Base-by-base conservation (phyloP, 345 rosid species). In the Hevea brasiliensis region DNA sequence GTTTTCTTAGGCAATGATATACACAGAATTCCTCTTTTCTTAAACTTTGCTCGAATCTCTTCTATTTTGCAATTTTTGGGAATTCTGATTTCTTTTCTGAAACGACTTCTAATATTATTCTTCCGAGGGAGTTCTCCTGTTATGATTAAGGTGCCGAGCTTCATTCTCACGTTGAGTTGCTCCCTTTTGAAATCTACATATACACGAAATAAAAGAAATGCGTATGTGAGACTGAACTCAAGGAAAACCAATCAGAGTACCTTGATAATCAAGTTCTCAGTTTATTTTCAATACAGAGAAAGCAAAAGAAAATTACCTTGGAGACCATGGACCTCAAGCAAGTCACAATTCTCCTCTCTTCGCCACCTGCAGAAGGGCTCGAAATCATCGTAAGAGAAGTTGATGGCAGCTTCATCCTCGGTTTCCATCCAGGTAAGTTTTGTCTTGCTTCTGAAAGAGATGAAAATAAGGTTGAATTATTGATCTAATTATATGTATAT, bases 291-390 rank as follows among this genome's bases (percentile, higher is more conserved):
- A 15, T 5, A 3, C 15, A 27, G 7, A 11, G 37, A 29, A 8
- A 60, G 15, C 7, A 40, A 2, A 11, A n/a, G 1, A 20, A 37
- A 14, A 11, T 0, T 76, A 86, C 94, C 88, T 23, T 76, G 76
- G 63, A 89, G 72, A 64, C 37, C 37, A 32, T 87, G 79, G 42
- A 87, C 67, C 69, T 86, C 84, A 67, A 89, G 67, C 47, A 57
- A 55, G 53, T 85, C 83, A 0, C 77, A 37, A 15, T 70, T 72
- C 69, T 78, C 81, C 4, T 61, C 80, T 73, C 61, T 26, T 65
- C 21, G 65, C 87, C 89, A 85, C 54, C 79, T 79, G 79, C 85
- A 87, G 17, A 73, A 77, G 32, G 94, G 91, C 70, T 87, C 89
- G 37, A 86, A 81, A 53, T 87, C 87, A 26, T 81, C 85, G 62